Base-by-base conservation (phyloP, 495 filamentous ascomycete species). In the Ascobolus immersus region DNA sequence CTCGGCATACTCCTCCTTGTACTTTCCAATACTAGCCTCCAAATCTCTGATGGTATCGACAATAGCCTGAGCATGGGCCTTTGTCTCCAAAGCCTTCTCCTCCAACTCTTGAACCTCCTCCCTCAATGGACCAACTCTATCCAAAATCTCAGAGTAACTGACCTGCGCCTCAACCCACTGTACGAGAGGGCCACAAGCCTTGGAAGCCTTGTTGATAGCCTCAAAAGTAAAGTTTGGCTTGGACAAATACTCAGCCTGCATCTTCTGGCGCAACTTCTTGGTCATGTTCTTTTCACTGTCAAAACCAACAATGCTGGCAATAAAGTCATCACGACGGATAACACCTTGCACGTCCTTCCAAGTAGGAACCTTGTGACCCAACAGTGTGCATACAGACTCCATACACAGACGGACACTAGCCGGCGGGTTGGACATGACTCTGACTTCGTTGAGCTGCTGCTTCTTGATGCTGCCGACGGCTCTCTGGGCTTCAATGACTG, bases 101-200 rank as follows among this genome's bases (percentile, higher is more conserved):
- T 93, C 81, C 15, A 99, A 70, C 46, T 73, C 58, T 30, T 58
- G 62, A 11, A 94, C 89, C 51, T 99, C 89, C 30, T 86, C 78
- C 39, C 84, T 71, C 23, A 99, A 56, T 28, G 86, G 86, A 3
- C 89, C 86, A 41, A 99, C 79, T 15, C 81, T 73, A 48, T 94
- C 84, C 33, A 94, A 59, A 42, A 99, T 99, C 43, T 80, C 84
- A 12, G 86, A 91, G 51, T 90, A 99, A 45, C 78, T 81, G 45
- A 94, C 86, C 54, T 99, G 86, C 23, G 86, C 86, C 53, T 80
- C 69, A 17, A 92, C 82, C 86, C 86, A 99, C 52, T 92, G 78
- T 18, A 94, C 89, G 22, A 99, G 58, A 18, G 86, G 86, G 49
- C 89, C 86, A 54, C 86, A 99, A 21, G 86, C 86, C 55, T 84